A percentile compares a stretch with the other conserved stretches of the same genome.
These are phyloP conservation scores for Tanozyma kutaoensis DNA, from an alignment of 805 yeast species.

Conservation along the genomic window DNA sequence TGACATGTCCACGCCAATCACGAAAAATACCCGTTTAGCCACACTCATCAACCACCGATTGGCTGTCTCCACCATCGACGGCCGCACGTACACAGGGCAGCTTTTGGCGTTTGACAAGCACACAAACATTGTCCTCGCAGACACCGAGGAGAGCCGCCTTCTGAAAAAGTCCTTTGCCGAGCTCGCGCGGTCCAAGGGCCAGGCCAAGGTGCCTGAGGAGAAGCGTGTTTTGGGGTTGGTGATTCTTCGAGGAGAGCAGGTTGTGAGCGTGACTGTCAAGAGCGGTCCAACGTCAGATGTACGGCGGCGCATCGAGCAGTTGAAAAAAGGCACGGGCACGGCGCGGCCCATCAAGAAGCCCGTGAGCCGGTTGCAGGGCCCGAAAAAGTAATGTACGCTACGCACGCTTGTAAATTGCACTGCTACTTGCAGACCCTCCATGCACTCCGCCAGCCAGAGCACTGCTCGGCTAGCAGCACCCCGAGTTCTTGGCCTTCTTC, in stretches of 20 bases:
- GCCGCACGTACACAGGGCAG: conserved; percentile 65
- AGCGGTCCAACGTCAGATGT: conserved; percentile 38
- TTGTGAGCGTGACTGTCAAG: conserved; percentile 61
- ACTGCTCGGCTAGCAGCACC: conserved; percentile 47
- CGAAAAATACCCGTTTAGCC: conserved; percentile 33
- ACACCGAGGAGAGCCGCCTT: conserved; percentile 71
- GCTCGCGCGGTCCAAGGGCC: conserved; percentile 11
- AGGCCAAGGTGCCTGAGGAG: conserved; percentile 38
- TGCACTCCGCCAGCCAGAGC: too few species aligned
- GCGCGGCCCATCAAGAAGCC: conserved; percentile 23
- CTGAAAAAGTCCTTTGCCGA: conserved; percentile 43
- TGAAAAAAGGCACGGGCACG: conserved; percentile 11
- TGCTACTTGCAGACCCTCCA: too few species aligned
- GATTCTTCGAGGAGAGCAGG: conserved; percentile 79
- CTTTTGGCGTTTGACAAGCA: conserved; percentile 81
- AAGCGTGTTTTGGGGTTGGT: conserved; percentile 71
- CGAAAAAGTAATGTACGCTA: too few species aligned
- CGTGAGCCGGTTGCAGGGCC: conserved; percentile 14
- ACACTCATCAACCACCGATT: conserved; percentile 66
- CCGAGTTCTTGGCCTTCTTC: conserved; percentile 41
- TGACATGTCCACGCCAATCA: conserved; percentile 6
- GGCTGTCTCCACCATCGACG: conserved; percentile 64
- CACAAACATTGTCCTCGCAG: conserved; percentile 75
- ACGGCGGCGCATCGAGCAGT: too few species aligned
- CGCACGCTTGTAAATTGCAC: too few species aligned